These are phyloP conservation scores for Nakazawaea laoshanensis DNA, from an alignment of 805 yeast species.

Conservation along the genomic window DNA sequence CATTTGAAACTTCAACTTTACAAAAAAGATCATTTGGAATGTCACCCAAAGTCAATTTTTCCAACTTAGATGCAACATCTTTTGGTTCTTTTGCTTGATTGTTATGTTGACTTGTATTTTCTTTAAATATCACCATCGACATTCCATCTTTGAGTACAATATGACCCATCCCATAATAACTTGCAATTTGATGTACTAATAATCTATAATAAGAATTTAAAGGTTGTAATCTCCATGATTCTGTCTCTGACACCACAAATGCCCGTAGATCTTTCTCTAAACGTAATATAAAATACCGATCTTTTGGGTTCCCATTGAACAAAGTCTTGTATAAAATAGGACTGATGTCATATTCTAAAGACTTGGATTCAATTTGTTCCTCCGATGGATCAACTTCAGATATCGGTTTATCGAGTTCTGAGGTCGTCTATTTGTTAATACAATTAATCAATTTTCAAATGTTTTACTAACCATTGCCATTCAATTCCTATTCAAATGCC, in stretches of 20 bases:
- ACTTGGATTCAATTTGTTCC: conserved; percentile 15
- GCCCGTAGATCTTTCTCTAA: conserved; percentile 38
- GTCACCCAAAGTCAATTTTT: conserved; percentile 20
- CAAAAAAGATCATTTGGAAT: conserved; percentile 13
- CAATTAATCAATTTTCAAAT: too few relatives aligned
- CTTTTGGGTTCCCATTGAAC: conserved; percentile 27
- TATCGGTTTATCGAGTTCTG: too few relatives aligned
- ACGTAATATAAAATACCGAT: conserved; percentile 39
- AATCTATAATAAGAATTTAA: conserved; percentile 65
- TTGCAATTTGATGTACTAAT: conserved; percentile 62
- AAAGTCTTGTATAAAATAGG: conserved; percentile 24
- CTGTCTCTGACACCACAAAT: conserved; percentile 31
- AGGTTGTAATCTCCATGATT: conserved; percentile 37
- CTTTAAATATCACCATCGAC: conserved; percentile 31
- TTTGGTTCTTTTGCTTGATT: conserved; percentile 15
- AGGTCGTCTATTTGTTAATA: conserved; percentile 1
- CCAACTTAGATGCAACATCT: conserved; percentile 18
- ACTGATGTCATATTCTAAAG: conserved; percentile 13
- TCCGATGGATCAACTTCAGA: conserved; percentile 17
- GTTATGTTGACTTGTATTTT: conserved; percentile 26
- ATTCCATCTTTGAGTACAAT: conserved; percentile 41
- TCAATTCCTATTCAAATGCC: too few relatives aligned
- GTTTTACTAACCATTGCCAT: too few relatives aligned
- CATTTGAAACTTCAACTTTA: conserved; percentile 9
- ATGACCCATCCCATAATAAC: conserved; percentile 56